A percentile compares a stretch with the other conserved stretches of the same genome.
These are phyloP conservation scores for Amaranthus cruentus DNA, from an alignment of 148 eudicot genomes.

Conservation along the genomic window DNA sequence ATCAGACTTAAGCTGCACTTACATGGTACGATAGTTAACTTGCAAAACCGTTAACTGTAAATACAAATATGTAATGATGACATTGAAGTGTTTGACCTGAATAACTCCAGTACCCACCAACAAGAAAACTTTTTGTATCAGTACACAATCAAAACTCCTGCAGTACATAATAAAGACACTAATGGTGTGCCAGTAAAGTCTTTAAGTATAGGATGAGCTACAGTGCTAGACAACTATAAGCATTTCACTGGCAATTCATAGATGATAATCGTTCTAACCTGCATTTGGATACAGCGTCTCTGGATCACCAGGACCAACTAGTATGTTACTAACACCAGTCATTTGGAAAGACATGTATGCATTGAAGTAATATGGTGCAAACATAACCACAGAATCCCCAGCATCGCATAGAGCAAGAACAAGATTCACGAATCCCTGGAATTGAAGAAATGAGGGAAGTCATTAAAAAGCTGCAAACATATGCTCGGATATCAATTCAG, in stretches of 20 bases:
- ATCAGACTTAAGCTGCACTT: neutral
- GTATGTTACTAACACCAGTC: constrained; percentile 91
- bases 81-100: neutral
- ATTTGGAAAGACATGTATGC: constrained; percentile 99
- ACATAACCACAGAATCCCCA: constrained; percentile 99
- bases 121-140: neutral
- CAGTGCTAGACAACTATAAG: neutral
- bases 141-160: neutral
- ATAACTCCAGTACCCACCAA: neutral
- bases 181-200: neutral
- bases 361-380: constrained; percentile 97
- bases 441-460: constrained; percentile 3
- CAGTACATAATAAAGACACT: neutral
- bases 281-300: constrained; percentile 86
- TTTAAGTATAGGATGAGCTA: neutral
- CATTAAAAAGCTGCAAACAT: neutral
- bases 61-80: neutral
- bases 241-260: neutral
- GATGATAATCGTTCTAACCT: constrained; percentile 44
- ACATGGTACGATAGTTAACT: neutral
- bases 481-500: neutral
- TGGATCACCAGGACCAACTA: constrained; percentile 88
- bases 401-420: constrained; percentile 94
- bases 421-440: constrained; percentile 89
- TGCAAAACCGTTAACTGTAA: neutral